Evolutionary conservation across 768 basidiomycete species (phyloP), one percentile per base, ranked within the genome.

Genomic region (Boletellus ananas): DNA sequence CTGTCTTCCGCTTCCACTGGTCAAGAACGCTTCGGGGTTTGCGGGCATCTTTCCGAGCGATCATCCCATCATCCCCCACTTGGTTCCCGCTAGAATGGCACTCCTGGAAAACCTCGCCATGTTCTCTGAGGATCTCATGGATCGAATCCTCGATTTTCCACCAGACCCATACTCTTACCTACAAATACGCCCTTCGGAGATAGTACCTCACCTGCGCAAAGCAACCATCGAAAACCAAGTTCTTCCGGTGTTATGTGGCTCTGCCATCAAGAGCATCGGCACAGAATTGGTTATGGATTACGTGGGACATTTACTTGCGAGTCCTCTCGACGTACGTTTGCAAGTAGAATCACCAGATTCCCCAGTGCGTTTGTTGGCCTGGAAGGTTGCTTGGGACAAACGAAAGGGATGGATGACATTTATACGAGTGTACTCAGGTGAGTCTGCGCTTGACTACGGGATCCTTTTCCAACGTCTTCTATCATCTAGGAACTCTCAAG

Each of bases 401-500:
- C 79, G 72, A 49, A 78, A 77, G 58, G 91, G 91, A 20, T 94
- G 91, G 91, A 91, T 94, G 90, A 93, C 91, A 2, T 94, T 91
- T 63, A 85, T 94, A 34, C 77, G 91, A 21, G 80, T 94, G 17
- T 94, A 94, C 66, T 91, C 90, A 46, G 91, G 90, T 89, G 64
- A 53, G 73, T 65, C 5, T 31, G 29, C 35, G 27, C 25, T 13
- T 27, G 10, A 23, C 34, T 16, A 18, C 12, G 5, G 21, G 34
- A n/a, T 31, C 12, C n/a, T n/a, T 51, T 47, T 51, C 43, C 10
- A 29, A 57, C 17, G 37, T 43, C 46, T 8, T 36, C 23, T 31
- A 27, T 45, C 45, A 39, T 34, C 31, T 36, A 63, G 90, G 90
- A 14, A 87, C 80, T 14, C 69, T 94, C 41, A 86, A 73, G 17